These are phyloP conservation scores for Boletus bicolor DNA, from an alignment of 768 basidiomycete genomes.

Conservation along the genomic window DNA sequence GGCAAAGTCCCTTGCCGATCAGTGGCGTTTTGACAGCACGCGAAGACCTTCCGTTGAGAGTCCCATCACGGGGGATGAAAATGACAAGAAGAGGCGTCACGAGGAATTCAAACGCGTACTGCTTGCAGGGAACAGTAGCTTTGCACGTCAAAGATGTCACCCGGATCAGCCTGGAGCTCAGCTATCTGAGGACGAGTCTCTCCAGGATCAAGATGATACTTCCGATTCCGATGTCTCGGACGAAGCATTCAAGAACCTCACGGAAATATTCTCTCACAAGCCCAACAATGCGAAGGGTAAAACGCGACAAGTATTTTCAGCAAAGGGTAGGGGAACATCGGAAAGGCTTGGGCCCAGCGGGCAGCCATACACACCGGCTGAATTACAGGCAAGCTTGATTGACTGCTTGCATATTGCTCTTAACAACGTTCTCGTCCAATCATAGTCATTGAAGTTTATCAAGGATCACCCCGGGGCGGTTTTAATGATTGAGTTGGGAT, in stretches of 20 bases:
- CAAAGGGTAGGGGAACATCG: slow-evolving; percentile 34
- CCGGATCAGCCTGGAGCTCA: slow-evolving; percentile 10
- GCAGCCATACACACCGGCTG: slow-evolving; percentile 70
- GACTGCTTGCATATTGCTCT: not conserved
- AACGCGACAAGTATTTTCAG: slow-evolving; percentile 24
- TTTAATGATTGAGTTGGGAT: slow-evolving; percentile 80
- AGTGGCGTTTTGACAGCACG: slow-evolving; percentile 45
- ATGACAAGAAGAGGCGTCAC: slow-evolving; percentile 44
- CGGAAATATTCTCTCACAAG: slow-evolving; percentile 43
- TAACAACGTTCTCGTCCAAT: not conserved
- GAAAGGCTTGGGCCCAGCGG: slow-evolving; percentile 63
- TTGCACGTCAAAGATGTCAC: slow-evolving; percentile 23
- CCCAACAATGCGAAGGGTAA: slow-evolving; percentile 37
- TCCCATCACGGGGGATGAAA: slow-evolving; percentile 28
- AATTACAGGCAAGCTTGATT: slow-evolving; percentile 53
- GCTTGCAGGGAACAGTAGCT: slow-evolving; percentile 42
- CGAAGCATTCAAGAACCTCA: slow-evolving; percentile 44
- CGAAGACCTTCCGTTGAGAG: not conserved
- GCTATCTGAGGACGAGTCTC: slow-evolving; percentile 22
- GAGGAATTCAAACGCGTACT: slow-evolving; percentile 54
- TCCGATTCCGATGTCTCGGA: slow-evolving; percentile 43
- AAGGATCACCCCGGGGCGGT: slow-evolving; percentile 60
- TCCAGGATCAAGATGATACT: slow-evolving; percentile 25
- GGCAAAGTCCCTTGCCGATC: slow-evolving; percentile 28
- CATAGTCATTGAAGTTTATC: slow-evolving; percentile 50